phyloP scores from a whole-genome alignment of 257 asterid species.

The Ehretia macrophylla region DNA sequence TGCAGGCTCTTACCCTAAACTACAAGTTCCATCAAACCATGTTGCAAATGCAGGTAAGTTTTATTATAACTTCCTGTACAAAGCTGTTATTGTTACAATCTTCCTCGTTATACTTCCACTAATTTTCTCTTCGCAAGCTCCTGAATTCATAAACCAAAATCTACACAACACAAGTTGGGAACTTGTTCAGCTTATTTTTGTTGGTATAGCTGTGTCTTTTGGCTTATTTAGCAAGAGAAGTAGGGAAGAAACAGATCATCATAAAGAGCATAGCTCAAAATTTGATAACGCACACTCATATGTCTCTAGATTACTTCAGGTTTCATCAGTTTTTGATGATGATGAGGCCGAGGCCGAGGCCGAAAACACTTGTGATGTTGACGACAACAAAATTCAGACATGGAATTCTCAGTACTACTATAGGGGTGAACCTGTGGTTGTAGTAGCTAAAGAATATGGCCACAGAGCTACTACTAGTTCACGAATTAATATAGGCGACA shows the following conservation, averaged over 20 bases:
- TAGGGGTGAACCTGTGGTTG: conserved; percentile 57
- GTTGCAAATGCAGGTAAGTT: conserved; percentile 49
- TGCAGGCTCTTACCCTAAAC: conserved; percentile 26
- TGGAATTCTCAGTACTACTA: conserved; percentile 69
- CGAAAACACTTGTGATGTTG: conserved; percentile 38
- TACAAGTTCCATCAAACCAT: conserved; percentile 25
- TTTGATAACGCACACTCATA: conserved; percentile 60
- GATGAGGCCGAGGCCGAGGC: too few species aligned
- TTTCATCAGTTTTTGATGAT: conserved; percentile 85
- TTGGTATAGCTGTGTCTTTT: conserved; percentile 92
- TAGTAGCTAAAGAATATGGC: conserved; percentile 41
- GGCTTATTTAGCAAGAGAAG: conserved; percentile 83
- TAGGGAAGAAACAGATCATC: conserved; percentile 63
- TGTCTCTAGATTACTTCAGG: conserved; percentile 65
- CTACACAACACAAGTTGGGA: conserved; percentile 74
- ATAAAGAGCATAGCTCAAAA: conserved; percentile 20
- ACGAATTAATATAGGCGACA: conserved; percentile 45
- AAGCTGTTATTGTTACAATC: conserved; percentile 47
- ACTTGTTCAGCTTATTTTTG: conserved; percentile 79
- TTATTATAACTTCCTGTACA: conserved; percentile 43
- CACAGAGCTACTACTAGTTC: conserved; percentile 14
- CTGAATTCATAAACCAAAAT: conserved; percentile 63
- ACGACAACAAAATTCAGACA: conserved; percentile 49
- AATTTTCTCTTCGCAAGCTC: conserved; percentile 67
- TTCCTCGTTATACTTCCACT: conserved; percentile 53